Conservation (phyloP, 2,329 filamentous ascomycete genomes). For the Pyrenochaeta sp. region DNA sequence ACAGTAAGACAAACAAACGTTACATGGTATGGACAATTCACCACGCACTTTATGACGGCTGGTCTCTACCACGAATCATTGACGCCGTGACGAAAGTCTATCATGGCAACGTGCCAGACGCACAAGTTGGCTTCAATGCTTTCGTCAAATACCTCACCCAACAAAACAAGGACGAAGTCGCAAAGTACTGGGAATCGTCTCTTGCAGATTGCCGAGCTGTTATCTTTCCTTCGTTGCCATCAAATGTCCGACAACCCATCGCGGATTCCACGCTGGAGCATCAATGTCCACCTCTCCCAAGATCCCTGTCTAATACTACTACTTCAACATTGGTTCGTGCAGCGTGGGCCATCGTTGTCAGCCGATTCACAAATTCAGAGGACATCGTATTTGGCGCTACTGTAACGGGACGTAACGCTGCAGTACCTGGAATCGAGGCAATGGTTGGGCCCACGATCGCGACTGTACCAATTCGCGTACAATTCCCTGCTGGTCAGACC, state of each 20-base stretch:
- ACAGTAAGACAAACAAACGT: slow-evolving; percentile 4
- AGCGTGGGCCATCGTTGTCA: slow-evolving; percentile 40
- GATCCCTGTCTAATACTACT: slow-evolving; percentile 6
- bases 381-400: slow-evolving; percentile 54
- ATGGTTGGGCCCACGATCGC: slow-evolving; percentile 55
- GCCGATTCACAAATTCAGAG: slow-evolving; percentile 29
- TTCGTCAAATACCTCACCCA: too few species aligned
- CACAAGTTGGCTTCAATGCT: neutral
- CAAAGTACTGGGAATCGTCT: too few species aligned
- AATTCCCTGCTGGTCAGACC: slow-evolving; percentile 10
- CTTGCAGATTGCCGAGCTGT: too few species aligned
- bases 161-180: too few species aligned
- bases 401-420: slow-evolving; percentile 43
- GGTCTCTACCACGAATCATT: slow-evolving; percentile 6
- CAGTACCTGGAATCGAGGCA: slow-evolving; percentile 46
- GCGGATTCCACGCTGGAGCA: too few species aligned
- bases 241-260: too few species aligned
- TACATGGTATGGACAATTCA: slow-evolving; percentile 47
- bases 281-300: too few species aligned
- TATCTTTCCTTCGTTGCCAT: too few species aligned
- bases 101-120: neutral
- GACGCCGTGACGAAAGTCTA: slow-evolving; percentile 11
- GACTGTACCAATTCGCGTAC: slow-evolving; percentile 44
- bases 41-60: slow-evolving; percentile 49
- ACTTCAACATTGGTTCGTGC: slow-evolving; percentile 24